Percentiles rank a stretch among this genome's conserved stretches.
Evolutionary conservation across 257 asterid genomes (phyloP).

Genomic region (Leonotis leonurus): DNA sequence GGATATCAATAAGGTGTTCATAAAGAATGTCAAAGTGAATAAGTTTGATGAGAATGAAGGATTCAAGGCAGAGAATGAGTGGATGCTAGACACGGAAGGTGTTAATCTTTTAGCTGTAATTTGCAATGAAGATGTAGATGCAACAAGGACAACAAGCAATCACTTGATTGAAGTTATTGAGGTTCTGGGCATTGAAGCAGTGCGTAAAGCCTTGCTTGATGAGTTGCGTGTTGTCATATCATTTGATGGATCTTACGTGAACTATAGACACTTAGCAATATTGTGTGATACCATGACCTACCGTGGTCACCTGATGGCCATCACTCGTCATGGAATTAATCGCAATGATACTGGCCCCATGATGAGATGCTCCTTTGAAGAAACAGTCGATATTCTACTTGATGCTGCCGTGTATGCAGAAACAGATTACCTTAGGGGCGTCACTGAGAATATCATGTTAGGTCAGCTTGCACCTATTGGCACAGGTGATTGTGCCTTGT

Average conservation of each 20-base stretch:
- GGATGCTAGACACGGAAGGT: conserved; percentile 99
- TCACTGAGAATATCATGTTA: conserved; percentile 92
- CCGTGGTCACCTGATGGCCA: conserved; percentile 99
- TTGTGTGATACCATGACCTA: conserved; percentile 98
- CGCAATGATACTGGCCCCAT: conserved; percentile 96
- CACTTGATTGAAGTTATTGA: conserved; percentile 96
- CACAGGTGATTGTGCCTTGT: conserved; percentile 85
- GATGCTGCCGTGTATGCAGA: conserved; percentile 98
- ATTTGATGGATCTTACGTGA: conserved; percentile 95
- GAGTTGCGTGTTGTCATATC: conserved; percentile 98
- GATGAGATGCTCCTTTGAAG: conserved; percentile 99
- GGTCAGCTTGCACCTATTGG: conserved; percentile 99
- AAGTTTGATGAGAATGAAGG: conserved; percentile 76
- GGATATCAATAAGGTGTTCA: conserved; percentile 94
- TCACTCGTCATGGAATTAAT: conserved; percentile 95
- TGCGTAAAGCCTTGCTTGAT: conserved; percentile 82
- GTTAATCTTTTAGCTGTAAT: conserved; percentile 93
- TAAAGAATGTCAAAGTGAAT: conserved; percentile 68
- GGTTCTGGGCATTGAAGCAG: conserved; percentile 98
- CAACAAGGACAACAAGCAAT: conserved; percentile 84
- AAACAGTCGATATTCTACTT: conserved; percentile 92
- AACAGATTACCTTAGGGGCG: conserved; percentile 79
- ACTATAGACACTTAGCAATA: conserved; percentile 89
- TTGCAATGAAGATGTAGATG: conserved; percentile 91
- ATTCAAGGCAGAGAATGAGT: conserved; percentile 80